Evolutionary conservation across 495 filamentous ascomycete species (phyloP).

Genomic region (Xylaria flabelliformis): DNA sequence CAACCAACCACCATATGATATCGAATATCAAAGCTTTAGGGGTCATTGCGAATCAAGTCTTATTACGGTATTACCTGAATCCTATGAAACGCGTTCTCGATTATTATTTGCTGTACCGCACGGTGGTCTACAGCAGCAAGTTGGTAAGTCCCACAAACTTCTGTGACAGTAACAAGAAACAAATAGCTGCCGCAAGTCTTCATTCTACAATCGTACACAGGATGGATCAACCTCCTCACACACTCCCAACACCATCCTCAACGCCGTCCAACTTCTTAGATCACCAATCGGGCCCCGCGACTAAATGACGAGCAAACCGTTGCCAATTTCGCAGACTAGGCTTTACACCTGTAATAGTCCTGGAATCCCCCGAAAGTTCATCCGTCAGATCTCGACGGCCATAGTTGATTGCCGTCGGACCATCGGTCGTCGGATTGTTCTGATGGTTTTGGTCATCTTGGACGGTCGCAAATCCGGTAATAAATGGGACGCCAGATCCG

Average conservation of each 20-base stretch:
- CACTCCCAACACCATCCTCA: background rate
- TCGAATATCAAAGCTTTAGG: background rate
- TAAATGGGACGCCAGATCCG: constrained; percentile 6
- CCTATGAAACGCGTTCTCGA: background rate
- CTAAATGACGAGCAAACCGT: constrained; percentile 12
- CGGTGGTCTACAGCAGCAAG: background rate
- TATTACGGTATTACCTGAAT: background rate
- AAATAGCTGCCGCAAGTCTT: background rate
- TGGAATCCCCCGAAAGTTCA: background rate
- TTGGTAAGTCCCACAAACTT: background rate
- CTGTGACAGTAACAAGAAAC: background rate
- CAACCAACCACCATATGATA: background rate
- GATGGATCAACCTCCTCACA: background rate
- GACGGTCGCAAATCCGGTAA: background rate
- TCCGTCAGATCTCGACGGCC: constrained; percentile 14
- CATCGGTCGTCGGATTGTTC: background rate
- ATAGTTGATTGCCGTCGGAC: background rate
- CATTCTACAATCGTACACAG: background rate
- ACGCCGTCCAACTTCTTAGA: background rate
- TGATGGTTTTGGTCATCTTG: background rate
- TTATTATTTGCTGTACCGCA: too few species aligned
- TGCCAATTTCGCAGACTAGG: constrained; percentile 19
- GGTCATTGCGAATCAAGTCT: background rate
- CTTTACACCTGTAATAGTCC: background rate
- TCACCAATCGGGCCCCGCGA: constrained; percentile 16